phyloP scores from a whole-genome alignment of 345 rosid genomes.

The Salix brachista region DNA sequence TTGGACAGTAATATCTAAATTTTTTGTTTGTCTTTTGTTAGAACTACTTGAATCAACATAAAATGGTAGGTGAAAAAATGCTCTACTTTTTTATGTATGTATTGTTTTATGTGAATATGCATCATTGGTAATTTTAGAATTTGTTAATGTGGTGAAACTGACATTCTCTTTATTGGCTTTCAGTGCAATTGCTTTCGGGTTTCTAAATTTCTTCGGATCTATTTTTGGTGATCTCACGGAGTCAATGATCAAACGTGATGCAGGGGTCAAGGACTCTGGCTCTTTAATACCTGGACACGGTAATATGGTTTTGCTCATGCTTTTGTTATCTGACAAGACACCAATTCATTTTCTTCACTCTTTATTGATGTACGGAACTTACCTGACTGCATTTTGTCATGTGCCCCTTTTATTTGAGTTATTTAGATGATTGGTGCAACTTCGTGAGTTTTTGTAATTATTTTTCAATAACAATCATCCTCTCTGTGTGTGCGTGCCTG shows the following conservation, averaged over 20 bases:
- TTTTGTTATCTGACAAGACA: not conserved
- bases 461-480: too few species aligned
- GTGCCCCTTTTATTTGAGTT: not conserved
- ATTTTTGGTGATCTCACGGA: constrained; percentile 92
- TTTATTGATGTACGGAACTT: not conserved
- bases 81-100: not conserved
- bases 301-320: constrained; percentile 20
- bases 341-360: not conserved
- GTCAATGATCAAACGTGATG: constrained; percentile 96
- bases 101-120: not conserved
- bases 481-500: too few species aligned
- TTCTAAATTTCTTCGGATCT: constrained; percentile 83
- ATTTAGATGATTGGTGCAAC: not conserved
- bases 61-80: not conserved
- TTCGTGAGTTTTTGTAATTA: too few species aligned
- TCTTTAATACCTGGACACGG: constrained; percentile 95
- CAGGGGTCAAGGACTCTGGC: constrained; percentile 96
- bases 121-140: not conserved
- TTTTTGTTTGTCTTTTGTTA: not conserved
- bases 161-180: constrained; percentile 14
- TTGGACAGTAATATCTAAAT: not conserved
- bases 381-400: not conserved
- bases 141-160: not conserved
- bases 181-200: constrained; percentile 82
- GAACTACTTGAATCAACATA: not conserved